These are phyloP conservation scores for Dictyostelium firmibasis DNA, from an alignment of 78 protist species.

Conservation along the genomic window DNA sequence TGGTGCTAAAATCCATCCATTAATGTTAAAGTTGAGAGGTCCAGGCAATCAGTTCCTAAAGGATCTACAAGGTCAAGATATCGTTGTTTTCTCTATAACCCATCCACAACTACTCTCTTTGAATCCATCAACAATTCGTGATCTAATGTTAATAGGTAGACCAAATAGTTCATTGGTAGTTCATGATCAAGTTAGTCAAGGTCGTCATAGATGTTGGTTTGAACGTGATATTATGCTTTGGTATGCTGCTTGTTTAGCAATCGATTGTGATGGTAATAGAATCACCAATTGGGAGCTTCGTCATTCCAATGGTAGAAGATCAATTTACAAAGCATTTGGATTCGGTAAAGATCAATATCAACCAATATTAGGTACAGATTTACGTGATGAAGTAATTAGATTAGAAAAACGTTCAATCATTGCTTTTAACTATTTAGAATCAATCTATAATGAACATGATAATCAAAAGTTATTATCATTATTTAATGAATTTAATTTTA, in stretches of 20 bases:
- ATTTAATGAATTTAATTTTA: neutral
- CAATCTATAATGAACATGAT: neutral
- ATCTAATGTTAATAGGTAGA: conserved; percentile 69
- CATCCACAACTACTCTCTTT: conserved; percentile 57
- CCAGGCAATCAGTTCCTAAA: conserved; percentile 56
- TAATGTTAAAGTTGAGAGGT: conserved; percentile 28
- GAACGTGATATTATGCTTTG: conserved; percentile 75
- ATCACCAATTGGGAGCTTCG: conserved; percentile 4
- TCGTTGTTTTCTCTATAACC: conserved; percentile 53
- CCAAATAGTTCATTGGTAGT: conserved; percentile 48
- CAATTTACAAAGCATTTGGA: conserved; percentile 73
- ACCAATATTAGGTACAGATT: conserved; percentile 54
- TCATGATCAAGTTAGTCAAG: conserved; percentile 64
- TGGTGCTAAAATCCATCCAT: conserved; percentile 57
- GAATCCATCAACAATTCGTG: conserved; percentile 38
- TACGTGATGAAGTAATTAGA: conserved; percentile 39
- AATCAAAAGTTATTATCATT: neutral
- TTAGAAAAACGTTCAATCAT: conserved; percentile 53
- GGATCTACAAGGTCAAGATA: conserved; percentile 72
- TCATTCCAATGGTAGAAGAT: conserved; percentile 1
- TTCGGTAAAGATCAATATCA: conserved; percentile 54
- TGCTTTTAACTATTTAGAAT: neutral
- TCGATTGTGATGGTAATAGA: conserved; percentile 25
- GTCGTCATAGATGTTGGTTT: conserved; percentile 73
- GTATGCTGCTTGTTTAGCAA: conserved; percentile 62